A percentile compares a stretch with the other conserved stretches of the same genome.
These are phyloP conservation scores for Solanum etuberosum DNA, from an alignment of 257 asterid species.

Conservation along the genomic window DNA sequence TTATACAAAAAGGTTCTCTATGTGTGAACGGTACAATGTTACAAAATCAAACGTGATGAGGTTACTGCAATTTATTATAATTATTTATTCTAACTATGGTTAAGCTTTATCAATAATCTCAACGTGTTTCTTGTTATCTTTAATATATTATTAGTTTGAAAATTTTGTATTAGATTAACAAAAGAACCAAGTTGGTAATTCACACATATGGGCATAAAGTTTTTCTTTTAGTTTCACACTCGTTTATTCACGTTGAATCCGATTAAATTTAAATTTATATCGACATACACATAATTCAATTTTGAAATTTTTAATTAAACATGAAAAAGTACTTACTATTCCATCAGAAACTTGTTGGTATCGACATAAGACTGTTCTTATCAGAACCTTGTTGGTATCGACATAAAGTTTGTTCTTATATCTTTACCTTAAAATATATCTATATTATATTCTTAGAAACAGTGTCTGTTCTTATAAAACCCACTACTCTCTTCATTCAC, in stretches of 20 bases:
- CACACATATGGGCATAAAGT: background rate
- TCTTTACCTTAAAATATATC: background rate
- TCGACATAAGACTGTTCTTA: too few relatives aligned
- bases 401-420: too few relatives aligned
- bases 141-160: background rate
- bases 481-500: background rate
- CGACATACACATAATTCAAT: background rate
- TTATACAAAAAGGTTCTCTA: background rate
- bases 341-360: background rate
- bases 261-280: too few relatives aligned
- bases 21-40: background rate
- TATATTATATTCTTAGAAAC: too few relatives aligned
- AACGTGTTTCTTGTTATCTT: background rate
- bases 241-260: too few relatives aligned
- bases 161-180: background rate
- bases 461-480: too few relatives aligned
- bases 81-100: background rate
- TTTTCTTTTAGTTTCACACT: background rate
- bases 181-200: background rate
- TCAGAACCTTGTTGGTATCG: background rate
- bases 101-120: background rate
- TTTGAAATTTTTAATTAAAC: too few relatives aligned
- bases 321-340: too few relatives aligned
- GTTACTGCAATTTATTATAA: background rate
- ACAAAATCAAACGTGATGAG: background rate